Base-by-base conservation (phyloP, 805 yeast genomes). In the Nakazawaea sp. region DNA sequence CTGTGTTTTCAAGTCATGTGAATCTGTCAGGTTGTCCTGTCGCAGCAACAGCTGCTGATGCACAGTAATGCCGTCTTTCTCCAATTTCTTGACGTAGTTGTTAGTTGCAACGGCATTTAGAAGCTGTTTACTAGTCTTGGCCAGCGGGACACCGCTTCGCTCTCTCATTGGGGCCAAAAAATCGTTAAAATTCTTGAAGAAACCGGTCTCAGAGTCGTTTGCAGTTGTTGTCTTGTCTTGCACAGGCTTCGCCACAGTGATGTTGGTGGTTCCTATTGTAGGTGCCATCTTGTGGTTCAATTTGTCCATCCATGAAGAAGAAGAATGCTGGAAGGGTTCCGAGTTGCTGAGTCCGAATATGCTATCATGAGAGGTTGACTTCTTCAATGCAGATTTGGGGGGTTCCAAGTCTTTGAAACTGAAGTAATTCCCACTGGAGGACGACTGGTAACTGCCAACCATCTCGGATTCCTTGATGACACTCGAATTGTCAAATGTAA, bases 351-450 rank as follows among this genome's bases (percentile, higher is more conserved):
- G 32, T 10, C 49, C 41, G 30, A 55, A 55, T 1, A 56, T 49
- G 36, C 60, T 55, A 29, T 56, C 60, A 35, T 51, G 53, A 3
- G 62, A 58, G 27, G 38, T 44, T 18, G 50, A 41, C 37, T 42
- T 48, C 15, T 37, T 32, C 24, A 50, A 25, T 10, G 35, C 32
- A 18, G 44, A 28, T 16, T 33, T 21, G 19, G 11, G 12, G 24
- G 10, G 24, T 21, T 21, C 24, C 24, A 12, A 13, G 29, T 26
- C 16, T 13, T 26, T 6, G 29, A 26, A 26, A 21, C 10, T 10
- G 10, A 21, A 21, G n/a, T n/a, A n/a, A n/a, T n/a, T n/a, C n/a
- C n/a, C n/a, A n/a, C n/a, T n/a, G n/a, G n/a, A n/a, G n/a, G n/a
- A n/a, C 24, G 24, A 26, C 16, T 26, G 16, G 13, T 26, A 30